phyloP scores from a whole-genome alignment of 208 protist species.

The Acanthamoeba lenticulata region DNA sequence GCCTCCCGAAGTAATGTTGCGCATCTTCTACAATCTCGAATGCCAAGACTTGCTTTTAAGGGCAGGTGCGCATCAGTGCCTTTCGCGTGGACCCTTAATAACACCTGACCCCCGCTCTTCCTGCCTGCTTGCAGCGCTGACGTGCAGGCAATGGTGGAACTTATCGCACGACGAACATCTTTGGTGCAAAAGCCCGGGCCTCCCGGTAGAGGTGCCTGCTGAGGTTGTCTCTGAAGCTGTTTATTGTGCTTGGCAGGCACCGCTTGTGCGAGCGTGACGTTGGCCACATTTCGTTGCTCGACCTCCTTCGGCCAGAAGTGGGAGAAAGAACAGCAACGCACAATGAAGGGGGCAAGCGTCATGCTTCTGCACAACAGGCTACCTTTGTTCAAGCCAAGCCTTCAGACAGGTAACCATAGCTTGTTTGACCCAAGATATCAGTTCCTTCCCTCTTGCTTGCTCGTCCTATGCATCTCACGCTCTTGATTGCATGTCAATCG shows the following conservation, averaged over 20 bases:
- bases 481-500: background rate
- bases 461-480: background rate
- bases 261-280: background rate
- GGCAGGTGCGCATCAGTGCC: background rate
- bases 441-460: background rate
- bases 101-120: too few relatives aligned
- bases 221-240: background rate
- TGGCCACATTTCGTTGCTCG: background rate
- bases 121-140: too few relatives aligned
- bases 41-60: background rate
- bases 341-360: too few relatives aligned
- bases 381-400: background rate
- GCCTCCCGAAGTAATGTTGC: background rate
- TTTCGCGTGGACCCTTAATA: background rate
- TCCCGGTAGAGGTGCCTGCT: too few relatives aligned
- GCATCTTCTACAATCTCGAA: background rate
- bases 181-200: too few relatives aligned
- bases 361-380: background rate
- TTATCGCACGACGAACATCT: too few relatives aligned
- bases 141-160: too few relatives aligned
- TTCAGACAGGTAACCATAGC: background rate
- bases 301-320: background rate
- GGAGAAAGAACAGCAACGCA: background rate
- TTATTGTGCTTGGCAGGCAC: background rate
- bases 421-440: too few relatives aligned